Percentiles rank a stretch among this genome's conserved stretches.
Conservation (phyloP, 2,329 filamentous ascomycete species). For the Penicillium psychrosexuale region DNA sequence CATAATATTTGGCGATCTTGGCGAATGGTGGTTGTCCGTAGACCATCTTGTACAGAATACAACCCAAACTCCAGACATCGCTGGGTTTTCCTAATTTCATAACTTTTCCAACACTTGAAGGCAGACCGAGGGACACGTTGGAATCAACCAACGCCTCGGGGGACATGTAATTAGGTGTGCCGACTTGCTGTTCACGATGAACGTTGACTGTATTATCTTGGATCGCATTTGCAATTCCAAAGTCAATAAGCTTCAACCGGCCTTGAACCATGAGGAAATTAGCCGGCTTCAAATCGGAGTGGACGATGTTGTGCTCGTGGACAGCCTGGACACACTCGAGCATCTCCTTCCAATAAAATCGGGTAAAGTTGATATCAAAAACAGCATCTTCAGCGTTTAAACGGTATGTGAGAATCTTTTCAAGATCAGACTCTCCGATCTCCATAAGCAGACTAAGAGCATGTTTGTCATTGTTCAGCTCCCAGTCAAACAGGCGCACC, state of each 20-base stretch:
- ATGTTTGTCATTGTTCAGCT: conserved; percentile 89
- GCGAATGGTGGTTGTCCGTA: conserved; percentile 96
- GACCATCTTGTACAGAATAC: conserved; percentile 96
- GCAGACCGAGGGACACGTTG: conserved; percentile 60
- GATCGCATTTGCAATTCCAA: conserved; percentile 97
- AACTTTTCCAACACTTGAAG: conserved; percentile 59
- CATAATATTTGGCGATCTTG: conserved; percentile 83
- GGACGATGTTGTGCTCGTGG: conserved; percentile 86
- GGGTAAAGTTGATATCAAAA: conserved; percentile 85
- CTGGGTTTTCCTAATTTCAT: conserved; percentile 96
- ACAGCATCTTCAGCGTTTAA: conserved; percentile 68
- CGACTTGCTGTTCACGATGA: conserved; percentile 90
- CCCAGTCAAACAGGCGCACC: conserved; percentile 85
- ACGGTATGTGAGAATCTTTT: conserved; percentile 73
- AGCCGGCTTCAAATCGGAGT: conserved; percentile 93
- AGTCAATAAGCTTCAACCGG: conserved; percentile 92
- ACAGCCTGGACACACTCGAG: conserved; percentile 89
- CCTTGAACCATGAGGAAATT: conserved; percentile 95
- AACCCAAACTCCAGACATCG: conserved; percentile 94
- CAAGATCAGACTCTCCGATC: conserved; percentile 89
- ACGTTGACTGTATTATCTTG: conserved; percentile 97
- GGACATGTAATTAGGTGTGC: conserved; percentile 98
- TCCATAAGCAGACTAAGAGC: conserved; percentile 93
- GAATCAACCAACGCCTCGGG: conserved; percentile 89
- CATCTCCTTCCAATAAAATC: conserved; percentile 99